Percentiles rank a stretch among this genome's conserved stretches.
Conservation (phyloP, 257 asterid species). For the Gentiana macrophylla region DNA sequence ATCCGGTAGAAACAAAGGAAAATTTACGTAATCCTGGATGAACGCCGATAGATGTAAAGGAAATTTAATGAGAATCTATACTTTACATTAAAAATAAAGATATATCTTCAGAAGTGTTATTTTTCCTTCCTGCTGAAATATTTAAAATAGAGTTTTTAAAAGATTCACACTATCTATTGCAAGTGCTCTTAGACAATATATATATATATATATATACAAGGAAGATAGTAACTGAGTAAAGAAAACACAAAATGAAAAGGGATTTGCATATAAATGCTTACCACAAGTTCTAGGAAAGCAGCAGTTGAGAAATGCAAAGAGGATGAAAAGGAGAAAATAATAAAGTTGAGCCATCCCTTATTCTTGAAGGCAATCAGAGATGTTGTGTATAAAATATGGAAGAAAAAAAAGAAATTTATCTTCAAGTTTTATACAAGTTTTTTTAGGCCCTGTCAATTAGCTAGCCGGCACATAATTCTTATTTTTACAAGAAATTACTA, state of each 20-base stretch:
- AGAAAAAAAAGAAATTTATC: not conserved
- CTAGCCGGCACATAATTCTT: not conserved
- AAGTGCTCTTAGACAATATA: not conserved
- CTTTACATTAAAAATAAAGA: no score
- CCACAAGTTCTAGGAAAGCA: slow-evolving; percentile 18
- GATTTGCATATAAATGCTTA: slow-evolving; percentile 4
- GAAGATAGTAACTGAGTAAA: not conserved
- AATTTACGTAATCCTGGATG: no score
- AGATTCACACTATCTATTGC: no score
- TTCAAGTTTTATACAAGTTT: not conserved
- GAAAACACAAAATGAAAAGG: not conserved
- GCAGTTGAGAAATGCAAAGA: slow-evolving; percentile 4
- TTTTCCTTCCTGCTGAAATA: no score
- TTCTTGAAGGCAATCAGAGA: not conserved
- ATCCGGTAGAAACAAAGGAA: no score
- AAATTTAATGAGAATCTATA: no score
- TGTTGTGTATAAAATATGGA: not conserved
- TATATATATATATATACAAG: not conserved
- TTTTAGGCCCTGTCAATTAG: not conserved
- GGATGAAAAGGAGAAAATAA: slow-evolving; percentile 9
- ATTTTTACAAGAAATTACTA: no score
- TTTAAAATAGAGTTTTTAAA: no score
- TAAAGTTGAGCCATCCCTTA: slow-evolving; percentile 9
- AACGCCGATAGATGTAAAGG: no score
- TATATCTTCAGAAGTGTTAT: no score